Evolutionary conservation across 2,329 filamentous ascomycete species (phyloP).

Genomic region (Fusarium tanahbumbuense): DNA sequence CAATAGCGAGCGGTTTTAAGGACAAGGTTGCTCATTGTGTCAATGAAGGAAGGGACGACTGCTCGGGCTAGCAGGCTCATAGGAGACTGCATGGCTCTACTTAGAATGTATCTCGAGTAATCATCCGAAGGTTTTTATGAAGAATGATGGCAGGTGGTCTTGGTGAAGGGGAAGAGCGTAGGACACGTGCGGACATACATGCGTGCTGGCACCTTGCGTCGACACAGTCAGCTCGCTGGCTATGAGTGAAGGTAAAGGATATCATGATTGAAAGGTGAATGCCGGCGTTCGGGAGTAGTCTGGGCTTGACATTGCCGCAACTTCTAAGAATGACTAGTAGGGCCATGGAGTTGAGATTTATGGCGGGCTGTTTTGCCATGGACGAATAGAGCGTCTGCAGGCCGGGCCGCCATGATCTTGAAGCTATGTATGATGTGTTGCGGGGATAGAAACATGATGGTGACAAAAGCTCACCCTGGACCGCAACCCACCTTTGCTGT

Average conservation of each 20-base stretch:
- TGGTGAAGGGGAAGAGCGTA: constrained; percentile 43
- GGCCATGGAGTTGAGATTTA: not conserved
- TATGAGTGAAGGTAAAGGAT: constrained; percentile 25
- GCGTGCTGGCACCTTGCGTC: constrained; percentile 36
- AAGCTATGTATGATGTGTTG: not conserved
- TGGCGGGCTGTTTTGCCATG: not conserved
- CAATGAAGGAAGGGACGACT: constrained; percentile 32
- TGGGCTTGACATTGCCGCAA: constrained; percentile 10
- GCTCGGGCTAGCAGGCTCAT: constrained; percentile 27
- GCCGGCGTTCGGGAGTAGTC: constrained; percentile 25
- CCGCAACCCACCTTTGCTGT: not conserved
- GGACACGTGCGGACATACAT: constrained; percentile 35
- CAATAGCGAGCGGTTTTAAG: constrained; percentile 31
- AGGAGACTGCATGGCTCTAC: constrained; percentile 41
- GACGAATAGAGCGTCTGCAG: not conserved
- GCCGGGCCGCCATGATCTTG: not conserved
- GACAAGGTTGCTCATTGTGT: constrained; percentile 40
- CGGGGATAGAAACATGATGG: not conserved
- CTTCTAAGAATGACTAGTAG: constrained; percentile 2
- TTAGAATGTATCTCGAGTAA: constrained; percentile 50
- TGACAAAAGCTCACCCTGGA: not conserved
- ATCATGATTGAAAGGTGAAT: constrained; percentile 24
- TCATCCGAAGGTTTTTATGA: constrained; percentile 46
- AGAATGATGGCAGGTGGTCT: constrained; percentile 43
- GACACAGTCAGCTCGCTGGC: constrained; percentile 20